Conservation (phyloP, 768 basidiomycete species). For the Melanogaster broomeanus region DNA sequence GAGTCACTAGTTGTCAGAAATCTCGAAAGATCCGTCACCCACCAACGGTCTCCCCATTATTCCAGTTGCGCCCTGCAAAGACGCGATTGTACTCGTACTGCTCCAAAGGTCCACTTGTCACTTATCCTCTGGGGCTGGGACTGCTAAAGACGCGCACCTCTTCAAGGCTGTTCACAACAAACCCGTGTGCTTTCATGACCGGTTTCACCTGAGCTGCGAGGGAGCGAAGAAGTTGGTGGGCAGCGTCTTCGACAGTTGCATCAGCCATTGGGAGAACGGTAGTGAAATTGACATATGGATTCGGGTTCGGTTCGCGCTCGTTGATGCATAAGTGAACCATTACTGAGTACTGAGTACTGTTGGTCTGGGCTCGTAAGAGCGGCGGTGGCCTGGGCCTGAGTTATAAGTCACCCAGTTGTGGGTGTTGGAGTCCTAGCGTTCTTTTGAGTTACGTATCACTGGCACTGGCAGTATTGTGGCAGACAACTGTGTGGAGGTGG, state of each 20-base stretch:
- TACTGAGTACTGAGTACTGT: not conserved
- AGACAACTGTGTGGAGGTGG: no score
- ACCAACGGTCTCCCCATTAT: slow-evolving; percentile 80
- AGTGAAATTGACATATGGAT: slow-evolving; percentile 78
- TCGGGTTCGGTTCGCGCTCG: slow-evolving; percentile 69
- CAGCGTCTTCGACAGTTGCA: slow-evolving; percentile 54
- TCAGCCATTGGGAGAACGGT: slow-evolving; percentile 50
- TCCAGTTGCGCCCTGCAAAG: slow-evolving; percentile 86
- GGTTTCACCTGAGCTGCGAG: slow-evolving; percentile 84
- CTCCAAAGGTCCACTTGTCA: not conserved
- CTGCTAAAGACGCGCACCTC: slow-evolving; percentile 50
- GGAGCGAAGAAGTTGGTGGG: slow-evolving; percentile 71
- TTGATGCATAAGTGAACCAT: slow-evolving; percentile 79
- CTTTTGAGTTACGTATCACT: no score
- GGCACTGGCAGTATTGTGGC: no score
- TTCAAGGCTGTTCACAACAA: slow-evolving; percentile 76
- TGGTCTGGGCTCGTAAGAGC: not conserved
- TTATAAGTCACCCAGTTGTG: no score
- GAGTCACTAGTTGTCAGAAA: not conserved
- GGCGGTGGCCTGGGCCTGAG: not conserved
- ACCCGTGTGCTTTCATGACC: slow-evolving; percentile 79
- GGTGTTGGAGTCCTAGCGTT: no score
- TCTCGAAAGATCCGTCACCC: slow-evolving; percentile 5
- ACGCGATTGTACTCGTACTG: slow-evolving; percentile 80
- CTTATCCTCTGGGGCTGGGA: not conserved